These are phyloP conservation scores for Nidula microcarpa DNA, from an alignment of 768 basidiomycete genomes.

Conservation along the genomic window DNA sequence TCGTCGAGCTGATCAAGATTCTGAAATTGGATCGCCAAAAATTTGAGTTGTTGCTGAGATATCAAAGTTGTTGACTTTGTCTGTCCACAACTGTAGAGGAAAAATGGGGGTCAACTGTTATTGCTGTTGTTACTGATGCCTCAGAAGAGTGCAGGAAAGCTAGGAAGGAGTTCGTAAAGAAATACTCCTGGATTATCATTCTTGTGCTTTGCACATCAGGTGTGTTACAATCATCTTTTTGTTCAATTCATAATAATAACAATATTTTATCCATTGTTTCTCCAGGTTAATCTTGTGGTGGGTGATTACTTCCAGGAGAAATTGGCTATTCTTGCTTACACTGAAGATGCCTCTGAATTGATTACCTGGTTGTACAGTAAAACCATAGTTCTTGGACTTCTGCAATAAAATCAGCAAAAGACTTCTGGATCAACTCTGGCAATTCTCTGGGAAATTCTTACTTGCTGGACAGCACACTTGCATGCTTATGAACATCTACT, in stretches of 20 bases:
- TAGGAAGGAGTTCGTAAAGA: conserved; percentile 5
- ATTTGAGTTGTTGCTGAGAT: too few relatives aligned
- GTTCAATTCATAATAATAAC: background rate
- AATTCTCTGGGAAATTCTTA: conserved; percentile 29
- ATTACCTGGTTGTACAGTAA: conserved; percentile 37
- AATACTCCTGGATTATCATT: conserved; percentile 17
- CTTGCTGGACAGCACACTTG: conserved; percentile 32
- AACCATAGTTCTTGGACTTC: conserved; percentile 23
- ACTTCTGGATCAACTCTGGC: conserved; percentile 5
- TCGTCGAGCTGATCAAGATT: too few relatives aligned
- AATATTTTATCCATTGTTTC: background rate
- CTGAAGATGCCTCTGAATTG: conserved; percentile 25
- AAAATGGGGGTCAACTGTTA: conserved; percentile 19
- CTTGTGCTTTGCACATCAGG: conserved; percentile 26
- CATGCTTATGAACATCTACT: conserved; percentile 18
- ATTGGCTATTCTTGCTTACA: conserved; percentile 12
- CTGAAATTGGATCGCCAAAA: too few relatives aligned
- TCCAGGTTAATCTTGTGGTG: conserved; percentile 35
- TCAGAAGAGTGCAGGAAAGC: conserved; percentile 29
- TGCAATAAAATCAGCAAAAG: conserved; percentile 11
- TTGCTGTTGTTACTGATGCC: conserved; percentile 29
- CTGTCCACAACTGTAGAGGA: too few relatives aligned
- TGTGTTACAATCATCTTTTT: background rate
- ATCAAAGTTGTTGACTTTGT: too few relatives aligned
- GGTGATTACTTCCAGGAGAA: conserved; percentile 30